Base-by-base conservation (phyloP, 345 rosid genomes). In the Cardiospermum halicacabum region DNA sequence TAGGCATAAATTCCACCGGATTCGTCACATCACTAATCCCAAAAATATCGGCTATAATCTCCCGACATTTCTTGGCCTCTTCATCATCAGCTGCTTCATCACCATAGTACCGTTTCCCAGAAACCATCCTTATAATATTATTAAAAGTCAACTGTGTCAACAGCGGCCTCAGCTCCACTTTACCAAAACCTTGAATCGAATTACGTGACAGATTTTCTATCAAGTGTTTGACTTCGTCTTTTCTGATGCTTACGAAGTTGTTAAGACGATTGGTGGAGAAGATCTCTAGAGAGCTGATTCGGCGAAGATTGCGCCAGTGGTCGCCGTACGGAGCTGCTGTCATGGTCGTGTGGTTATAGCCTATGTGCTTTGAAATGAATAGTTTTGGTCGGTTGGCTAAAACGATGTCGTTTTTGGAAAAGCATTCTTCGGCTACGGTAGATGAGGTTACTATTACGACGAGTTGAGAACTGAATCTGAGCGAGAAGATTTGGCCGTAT, bases 281-380 rank as follows among this genome's bases (percentile, higher is more conserved):
- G 69, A 88, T 72, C 39, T 85, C 85, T 1, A 58, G 56, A 51
- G 82, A 57, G 58, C 75, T 51, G 19, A 84, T 68, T 11, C 80
- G 79, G 31, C 88, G 86, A 42, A 88, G 86, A 81, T 79, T 82
- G 40, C 91, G 84, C 89, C 91, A 88, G 28, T 78, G 87, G 18
- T 88, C 85, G 1, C 89, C 94, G 47, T 88, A 77, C 12, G 80
- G 54, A 1, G 83, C 66, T 0, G 68, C 37, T 9, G 34, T 18
- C 0, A 85, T 22, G 16, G 71, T 67, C n/a, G 82, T 76, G 54
- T 54, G 9, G 69, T 77, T 71, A 69, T 84, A 87, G 13, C 68
- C 69, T 6, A 87, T 3, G 72, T 82, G 69, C 67, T 80, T 80
- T 26, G 68, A 58, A 0, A 36, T 9, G 42, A 71, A 26, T 1